Evolutionary conservation across 805 yeast genomes (phyloP), one percentile per base, ranked within the genome.

Genomic region (Sugiyamaella americana): DNA sequence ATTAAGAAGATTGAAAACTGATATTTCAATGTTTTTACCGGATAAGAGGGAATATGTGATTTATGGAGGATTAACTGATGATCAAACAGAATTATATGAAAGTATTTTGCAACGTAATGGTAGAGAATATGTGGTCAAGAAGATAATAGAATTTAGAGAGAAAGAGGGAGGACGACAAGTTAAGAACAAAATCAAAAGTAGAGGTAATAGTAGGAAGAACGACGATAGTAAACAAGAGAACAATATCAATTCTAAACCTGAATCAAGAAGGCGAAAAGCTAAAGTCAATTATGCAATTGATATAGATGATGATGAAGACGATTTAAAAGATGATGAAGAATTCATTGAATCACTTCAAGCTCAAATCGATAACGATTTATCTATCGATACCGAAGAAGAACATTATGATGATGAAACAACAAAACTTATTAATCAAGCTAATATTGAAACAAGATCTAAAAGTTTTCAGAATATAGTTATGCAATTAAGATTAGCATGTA

Each of bases 21-120:
- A 79, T 47, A 96, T 86, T 0, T 69, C 84, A 16, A 69, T 72
- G 2, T 72, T 71, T 23, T 68, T 93, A 46, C 98, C 97, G 0
- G 84, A 91, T 1, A 93, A 93, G 64, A 79, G 93, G 51, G 98
- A 91, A 64, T 91, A 87, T 58, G 75, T 87, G 37, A 71, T 91
- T 1, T 87, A 85, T 62, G 77, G 87, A 4, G 77, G 82, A 2
- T 63, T 91, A 48, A 75, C 91, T 0, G 62, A 69, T 0, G 58
- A 70, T 35, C 98, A 91, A 65, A 73, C 72, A 24, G 68, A 71
- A n/a, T 66, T 88, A 13, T 86, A 87, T 59, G 65, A 71, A 17
- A 46, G 50, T 17, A 75, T 75, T 50, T 61, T 82, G 5, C 57
- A 67, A 2, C 64, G 66, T 18, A 67, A 67, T 29, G 61, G 69